A percentile compares a stretch with the other conserved stretches of the same genome.
Conservation (phyloP, 306 rosid genomes). For the Cucurbita ficifolia region DNA sequence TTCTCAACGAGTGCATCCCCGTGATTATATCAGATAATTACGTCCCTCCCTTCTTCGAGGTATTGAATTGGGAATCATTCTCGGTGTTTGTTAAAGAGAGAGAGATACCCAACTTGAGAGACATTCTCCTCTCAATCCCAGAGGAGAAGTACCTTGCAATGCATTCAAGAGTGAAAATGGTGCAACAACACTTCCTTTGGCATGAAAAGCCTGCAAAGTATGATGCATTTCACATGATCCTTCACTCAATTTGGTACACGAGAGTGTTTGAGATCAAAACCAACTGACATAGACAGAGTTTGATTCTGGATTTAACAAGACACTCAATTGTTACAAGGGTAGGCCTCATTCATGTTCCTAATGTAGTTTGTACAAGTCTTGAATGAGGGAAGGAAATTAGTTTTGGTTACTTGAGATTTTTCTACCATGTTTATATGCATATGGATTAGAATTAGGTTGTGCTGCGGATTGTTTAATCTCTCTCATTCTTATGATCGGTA, state of each 20-base stretch:
- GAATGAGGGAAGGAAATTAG: background rate
- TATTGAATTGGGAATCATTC: slow-evolving; percentile 36
- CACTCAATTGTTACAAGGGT: background rate
- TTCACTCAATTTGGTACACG: slow-evolving; percentile 63
- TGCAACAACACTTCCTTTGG: slow-evolving; percentile 57
- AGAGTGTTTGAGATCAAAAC: slow-evolving; percentile 40
- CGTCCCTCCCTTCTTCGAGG: slow-evolving; percentile 46
- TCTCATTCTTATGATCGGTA: no score
- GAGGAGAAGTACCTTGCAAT: slow-evolving; percentile 36
- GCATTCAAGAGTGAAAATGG: slow-evolving; percentile 33
- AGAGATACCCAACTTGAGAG: slow-evolving; percentile 44
- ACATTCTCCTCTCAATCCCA: slow-evolving; percentile 59
- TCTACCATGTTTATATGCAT: background rate
- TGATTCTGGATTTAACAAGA: background rate
- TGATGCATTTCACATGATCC: slow-evolving; percentile 65
- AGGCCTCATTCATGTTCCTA: background rate
- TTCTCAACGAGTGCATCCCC: slow-evolving; percentile 42
- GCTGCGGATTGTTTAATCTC: no score
- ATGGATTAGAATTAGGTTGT: no score
- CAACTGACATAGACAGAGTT: background rate
- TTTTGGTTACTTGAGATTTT: background rate
- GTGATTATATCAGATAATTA: slow-evolving; percentile 32
- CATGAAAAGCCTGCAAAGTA: slow-evolving; percentile 40
- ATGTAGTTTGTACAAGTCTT: background rate
- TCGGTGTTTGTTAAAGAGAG: slow-evolving; percentile 40